Evolutionary conservation across 331 rosid genomes (phyloP), one percentile per base, ranked within the genome.

Genomic region (Spiraea crenata): DNA sequence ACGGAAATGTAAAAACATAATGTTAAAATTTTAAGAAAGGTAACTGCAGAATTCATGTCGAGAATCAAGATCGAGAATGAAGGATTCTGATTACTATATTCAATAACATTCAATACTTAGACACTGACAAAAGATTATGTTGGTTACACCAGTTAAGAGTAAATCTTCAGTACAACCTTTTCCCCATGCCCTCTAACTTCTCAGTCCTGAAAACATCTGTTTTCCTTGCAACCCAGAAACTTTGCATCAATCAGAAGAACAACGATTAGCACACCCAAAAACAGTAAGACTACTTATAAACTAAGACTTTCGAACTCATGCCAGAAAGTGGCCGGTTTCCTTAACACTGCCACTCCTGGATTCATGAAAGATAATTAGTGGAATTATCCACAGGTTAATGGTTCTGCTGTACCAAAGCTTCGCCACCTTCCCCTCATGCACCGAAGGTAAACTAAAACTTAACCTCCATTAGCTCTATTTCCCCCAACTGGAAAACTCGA

Each of bases 381-480:
- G 79, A 54, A 77, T 78, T 82, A 79, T 69, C 70, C 67, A 63
- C 65, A 82, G 86, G 76, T 67, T 65, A 79, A 66, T 40, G 80
- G 84, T 66, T 76, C 78, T 55, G 79, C 86, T 82, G 78, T 79
- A 75, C 79, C 79, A 44, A 67, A 78, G 86, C 77, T 81, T 87
- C 86, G 70, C 85, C 88, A 77, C 83, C 84, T 81, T 76, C 86
- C 85, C 85, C 70, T 38, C 69, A 41, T 64, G 77, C 76, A 73
- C 77, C 77, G 96, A 88, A 90, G 91, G 90, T 74, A 86, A 81
- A 82, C 83, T 82, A 83, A 82, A 82, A 78, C 67, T 81, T 48
- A 84, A 84, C 98, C 97, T 84, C 93, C 92, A 76, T 79, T 84
- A 80, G 95, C 97, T 91, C 96, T 84, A 76, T 91, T 25, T 2